Evolutionary conservation across 148 eudicot species (phyloP).

Genomic region (Rhododendron molle): DNA sequence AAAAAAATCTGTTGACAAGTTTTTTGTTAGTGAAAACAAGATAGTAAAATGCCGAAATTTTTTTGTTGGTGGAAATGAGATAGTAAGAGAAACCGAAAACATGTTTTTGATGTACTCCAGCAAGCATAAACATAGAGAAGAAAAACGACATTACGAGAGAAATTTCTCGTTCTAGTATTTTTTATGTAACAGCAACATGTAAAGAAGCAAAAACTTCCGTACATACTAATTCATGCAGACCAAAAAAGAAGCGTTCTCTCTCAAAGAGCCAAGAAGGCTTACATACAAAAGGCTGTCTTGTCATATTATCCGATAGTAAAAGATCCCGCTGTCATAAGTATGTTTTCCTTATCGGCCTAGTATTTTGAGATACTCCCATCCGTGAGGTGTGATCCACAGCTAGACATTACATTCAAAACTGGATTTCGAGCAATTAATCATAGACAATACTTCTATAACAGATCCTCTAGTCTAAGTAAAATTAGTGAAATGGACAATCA

Average conservation of each 20-base stretch:
- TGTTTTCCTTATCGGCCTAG: background rate
- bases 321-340: background rate
- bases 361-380: background rate
- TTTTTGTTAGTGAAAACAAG: no score
- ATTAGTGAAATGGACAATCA: background rate
- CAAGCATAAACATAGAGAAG: background rate
- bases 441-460: background rate
- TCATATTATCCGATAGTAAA: background rate
- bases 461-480: background rate
- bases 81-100: no score
- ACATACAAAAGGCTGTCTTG: background rate
- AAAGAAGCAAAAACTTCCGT: background rate
- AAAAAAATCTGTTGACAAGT: no score
- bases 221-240: background rate
- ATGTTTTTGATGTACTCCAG: background rate
- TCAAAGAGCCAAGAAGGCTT: background rate
- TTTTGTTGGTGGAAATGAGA: no score
- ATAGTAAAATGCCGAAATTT: no score
- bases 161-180: background rate
- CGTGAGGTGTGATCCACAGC: background rate
- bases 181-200: background rate
- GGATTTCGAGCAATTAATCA: background rate
- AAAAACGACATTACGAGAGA: background rate
- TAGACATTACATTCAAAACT: slow-evolving; percentile 18
- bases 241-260: background rate